Conservation (phyloP, 2,329 filamentous ascomycete genomes). For the Paecilomyces variotii region DNA sequence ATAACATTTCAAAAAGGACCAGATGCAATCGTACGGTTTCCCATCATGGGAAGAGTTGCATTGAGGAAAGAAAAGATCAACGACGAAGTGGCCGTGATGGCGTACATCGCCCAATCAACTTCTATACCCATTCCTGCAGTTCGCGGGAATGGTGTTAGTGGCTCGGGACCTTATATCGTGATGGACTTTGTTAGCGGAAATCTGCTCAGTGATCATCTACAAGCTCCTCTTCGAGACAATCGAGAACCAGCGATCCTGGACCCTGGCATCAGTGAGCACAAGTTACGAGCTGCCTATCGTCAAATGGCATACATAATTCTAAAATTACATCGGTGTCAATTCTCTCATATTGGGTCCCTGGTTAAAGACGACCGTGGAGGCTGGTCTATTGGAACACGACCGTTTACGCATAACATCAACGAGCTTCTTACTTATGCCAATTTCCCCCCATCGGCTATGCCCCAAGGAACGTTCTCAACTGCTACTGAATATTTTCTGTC, state of each 20-base stretch:
- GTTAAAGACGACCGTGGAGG: no score
- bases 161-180: constrained; percentile 19
- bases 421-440: constrained; percentile 9
- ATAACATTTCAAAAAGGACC: no score
- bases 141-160: constrained; percentile 5
- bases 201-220: constrained; percentile 14
- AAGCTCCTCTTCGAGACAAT: no score
- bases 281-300: no score
- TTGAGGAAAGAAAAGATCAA: constrained; percentile 26
- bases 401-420: no score
- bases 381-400: no score
- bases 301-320: no score
- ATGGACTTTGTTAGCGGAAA: constrained; percentile 19
- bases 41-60: constrained; percentile 10
- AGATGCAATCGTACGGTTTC: constrained; percentile 12
- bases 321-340: no score
- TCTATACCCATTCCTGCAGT: constrained; percentile 7
- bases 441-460: constrained; percentile 32
- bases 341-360: no score
- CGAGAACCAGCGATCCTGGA: no score
- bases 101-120: constrained; percentile 10
- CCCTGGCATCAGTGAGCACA: no score
- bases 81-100: constrained; percentile 16
- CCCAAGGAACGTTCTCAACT: constrained; percentile 18
- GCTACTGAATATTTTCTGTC: constrained; percentile 28